Base-by-base conservation (phyloP, 2,329 filamentous ascomycete species). In the Neurospora sp. region DNA sequence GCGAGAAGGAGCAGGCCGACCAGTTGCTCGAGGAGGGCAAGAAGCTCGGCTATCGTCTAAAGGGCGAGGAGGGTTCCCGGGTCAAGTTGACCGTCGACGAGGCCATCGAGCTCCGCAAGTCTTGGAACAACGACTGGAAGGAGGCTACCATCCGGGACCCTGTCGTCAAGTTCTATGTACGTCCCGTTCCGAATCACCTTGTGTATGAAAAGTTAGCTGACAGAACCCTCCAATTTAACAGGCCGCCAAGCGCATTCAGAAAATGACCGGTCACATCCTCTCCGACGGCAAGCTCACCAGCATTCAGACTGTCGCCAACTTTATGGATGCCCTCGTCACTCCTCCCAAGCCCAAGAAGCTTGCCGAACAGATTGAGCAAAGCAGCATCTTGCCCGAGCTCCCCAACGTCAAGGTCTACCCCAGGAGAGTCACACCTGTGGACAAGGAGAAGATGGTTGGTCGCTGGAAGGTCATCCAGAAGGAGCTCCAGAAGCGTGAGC, bases 181-280 rank as follows among this genome's bases (percentile, higher is more conserved):
- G 74, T 71, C 41, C 46, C 19, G 8, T 43, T 65, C 41, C 38
- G 17, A 41, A 19, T 52, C 8, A 12, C 2, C 19, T 5, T 8
- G 33, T 3, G 8, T 11, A 40, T 12, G 66, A n/a, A 8, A 52
- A 67, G 37, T 36, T 15, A 57, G 66, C 74, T 75, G 68, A 77
- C 66, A 65, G 6, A 19, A 4, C 12, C 62, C 4, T 65, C 33
- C 5, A 11, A n/a, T 67, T 5, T 5, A n/a, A 28, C 74, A 97
- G 94, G 85, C 96, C 73, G 82, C 89, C 76, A 97, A 97, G 82
- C 90, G 92, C 71, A 82, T 93, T 72, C 88, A 91, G 78, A 91
- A 96, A 78, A 84, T 97, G 71, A 94, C 91, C n/a, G 92, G 92
- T 71, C 87, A 89, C 72, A 86, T 88, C 71, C 83, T 97, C 73